Base-by-base conservation (phyloP, 23 red algal genomes). In the Gracilaria gracilis region DNA sequence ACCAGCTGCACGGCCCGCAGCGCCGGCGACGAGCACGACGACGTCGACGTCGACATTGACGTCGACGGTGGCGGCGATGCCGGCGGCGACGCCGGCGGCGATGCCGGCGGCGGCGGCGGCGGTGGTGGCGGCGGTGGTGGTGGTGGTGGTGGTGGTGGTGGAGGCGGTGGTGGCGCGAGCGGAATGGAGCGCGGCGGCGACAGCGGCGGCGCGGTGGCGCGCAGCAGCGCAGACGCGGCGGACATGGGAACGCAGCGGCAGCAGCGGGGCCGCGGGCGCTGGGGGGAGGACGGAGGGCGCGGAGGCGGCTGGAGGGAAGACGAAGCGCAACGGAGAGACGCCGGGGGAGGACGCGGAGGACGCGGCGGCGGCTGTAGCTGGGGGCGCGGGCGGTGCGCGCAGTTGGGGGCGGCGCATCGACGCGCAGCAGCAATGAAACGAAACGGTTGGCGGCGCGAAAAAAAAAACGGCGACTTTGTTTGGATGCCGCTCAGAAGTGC, bases 201-300 rank as follows among this genome's bases (percentile, higher is more conserved):
- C 36, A 47, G 31, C 19, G 75, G 82, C 44, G 82, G 82, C 44
- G 82, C 34, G 36, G 61, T 54, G 82, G 82, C 47, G 65, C 47
- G 82, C 25, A 61, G 64, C 0, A 69, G 82, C 58, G 67, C n/a
- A 21, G 57, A 69, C 2, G 82, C 27, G 48, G 59, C 58, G 61
- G 61, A 61, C 64, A 50, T 69, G 20, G 13, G 11, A 44, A 25
- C 8, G 81, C 54, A 85, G 61, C 0, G 57, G 4, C 24, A 57
- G 81, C 33, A 1, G 0, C 15, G 0, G 20, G 42, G 82, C 21
- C 11, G 46, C 38, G 61, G 38, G 15, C 20, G 82, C 12, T 25
- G 59, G 44, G 35, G 57, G 48, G 65, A 34, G 44, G 36, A 61
- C 24, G 50, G 54, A 15, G 54, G 31, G 59, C 29, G 39, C 67